A percentile compares a stretch with the other conserved stretches of the same genome.
Conservation (phyloP, 73 alveolate genomes). For the Loxodes magnus region DNA sequence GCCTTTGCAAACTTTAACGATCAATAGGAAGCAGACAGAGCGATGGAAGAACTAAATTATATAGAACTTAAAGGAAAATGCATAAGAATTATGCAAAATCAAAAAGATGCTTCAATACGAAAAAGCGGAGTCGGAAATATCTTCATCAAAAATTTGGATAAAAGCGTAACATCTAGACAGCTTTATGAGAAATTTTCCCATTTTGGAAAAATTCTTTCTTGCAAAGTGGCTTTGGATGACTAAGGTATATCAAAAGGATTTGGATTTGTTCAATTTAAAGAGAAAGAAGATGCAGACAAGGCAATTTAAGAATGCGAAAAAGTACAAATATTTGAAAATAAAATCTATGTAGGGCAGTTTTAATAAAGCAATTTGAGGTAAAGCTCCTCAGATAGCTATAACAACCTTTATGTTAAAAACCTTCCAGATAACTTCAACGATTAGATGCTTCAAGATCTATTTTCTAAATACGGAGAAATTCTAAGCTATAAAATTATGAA, state of each 20-base stretch:
- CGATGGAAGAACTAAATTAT: slow-evolving; percentile 46
- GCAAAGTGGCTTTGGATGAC: not conserved
- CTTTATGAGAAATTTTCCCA: not conserved
- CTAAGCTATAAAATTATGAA: no score
- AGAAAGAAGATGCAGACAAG: not conserved
- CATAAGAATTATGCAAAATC: not conserved
- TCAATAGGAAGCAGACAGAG: slow-evolving; percentile 34
- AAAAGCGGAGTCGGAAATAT: no score
- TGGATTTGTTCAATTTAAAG: slow-evolving; percentile 3
- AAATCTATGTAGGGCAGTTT: no score
- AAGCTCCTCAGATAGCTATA: no score
- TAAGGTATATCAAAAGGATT: not conserved
- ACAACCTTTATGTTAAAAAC: no score
- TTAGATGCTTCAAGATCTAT: no score
- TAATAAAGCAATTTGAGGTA: no score
- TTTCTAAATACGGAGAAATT: no score
- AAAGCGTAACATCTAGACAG: not conserved
- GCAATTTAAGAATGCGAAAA: no score
- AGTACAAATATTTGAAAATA: no score
- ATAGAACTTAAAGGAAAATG: slow-evolving; percentile 34
- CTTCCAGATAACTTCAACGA: no score
- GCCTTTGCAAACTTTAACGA: slow-evolving; percentile 39
- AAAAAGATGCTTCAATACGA: not conserved
- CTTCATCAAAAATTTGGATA: not conserved
- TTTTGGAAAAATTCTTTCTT: slow-evolving; percentile 1